Evolutionary conservation across 148 eudicot genomes (phyloP), one percentile per base, ranked within the genome.

Genomic region (Rhododendron henanense): DNA sequence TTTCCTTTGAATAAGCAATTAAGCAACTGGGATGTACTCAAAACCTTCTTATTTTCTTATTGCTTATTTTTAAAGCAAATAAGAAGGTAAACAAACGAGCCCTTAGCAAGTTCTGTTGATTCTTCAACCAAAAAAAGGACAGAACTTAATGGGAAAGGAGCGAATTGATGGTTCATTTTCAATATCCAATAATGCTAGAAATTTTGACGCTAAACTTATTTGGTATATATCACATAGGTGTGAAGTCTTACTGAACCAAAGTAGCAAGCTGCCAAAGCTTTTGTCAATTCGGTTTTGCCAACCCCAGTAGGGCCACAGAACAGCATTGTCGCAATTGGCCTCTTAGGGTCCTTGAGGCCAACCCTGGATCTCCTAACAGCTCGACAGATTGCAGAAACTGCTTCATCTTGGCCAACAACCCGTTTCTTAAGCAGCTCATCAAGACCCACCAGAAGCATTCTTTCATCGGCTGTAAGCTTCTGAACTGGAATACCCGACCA

Each of bases 271-370:
- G 94, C 94, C 86, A 92, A 87, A 88, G 93, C 93, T 92, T 92
- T 92, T 81, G 94, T 84, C 74, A 92, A 84, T 86, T 92, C 94
- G 15, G 94, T 91, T 91, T 92, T 92, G 79, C 94, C 94, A 78
- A 92, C 94, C 53, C 94, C 94, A 67, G 93, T 91, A 44, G 94
- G 94, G 41, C 94, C 94, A 90, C 93, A 92, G 82, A 92, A 92
- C 82, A 92, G 87, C 93, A 92, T 90, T 53, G 94, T 89, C 19
- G 93, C 92, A 84, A 92, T 92, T 28, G 94, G 94, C 59, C 94
- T 87, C 55, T 88, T 85, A 69, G 94, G 94, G 86, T 92, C 92
- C 63, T 90, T 92, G 82, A 92, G 84, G 85, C 94, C 94, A 77
- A 90, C 91, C 45, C 94, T 88, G 37, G 94, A 92, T 89, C 94